Base-by-base conservation (phyloP, 2,329 filamentous ascomycete genomes). In the Biscogniauxia marginata region DNA sequence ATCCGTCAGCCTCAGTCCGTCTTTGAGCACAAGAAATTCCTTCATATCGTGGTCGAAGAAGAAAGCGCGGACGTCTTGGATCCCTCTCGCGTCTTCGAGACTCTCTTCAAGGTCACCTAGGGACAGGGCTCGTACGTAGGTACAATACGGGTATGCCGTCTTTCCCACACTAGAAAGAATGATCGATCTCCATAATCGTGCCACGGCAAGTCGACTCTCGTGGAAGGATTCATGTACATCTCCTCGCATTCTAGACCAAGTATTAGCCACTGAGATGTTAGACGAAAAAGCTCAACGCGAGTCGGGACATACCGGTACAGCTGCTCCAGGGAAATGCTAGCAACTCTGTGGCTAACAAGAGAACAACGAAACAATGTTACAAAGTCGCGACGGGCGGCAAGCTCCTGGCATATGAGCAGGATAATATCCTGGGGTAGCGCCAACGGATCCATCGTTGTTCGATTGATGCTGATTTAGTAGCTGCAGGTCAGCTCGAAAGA, bases 101-200 rank as follows among this genome's bases (percentile, higher is more conserved):
- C 89, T 75, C 44, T 83, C 74, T 9, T 75, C 72, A 1, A 91
- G 75, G 65, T 87, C 84, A 52, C 83, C 77, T 8, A 91, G 77
- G 61, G 87, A 83, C 39, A 91, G 75, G 22, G 79, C 77, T 54
- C 81, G 83, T 54, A 91, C 82, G 70, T 88, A 90, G 39, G 83
- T 77, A 64, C 84, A 88, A 67, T 92, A 92, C 0, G 87, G 87
- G 59, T 85, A 87, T 18, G 84, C 73, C 0, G 88, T 89, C 60
- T 76, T 73, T 21, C 79, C 82, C 46, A 87, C 72, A 55, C 84
- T 84, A 7, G 88, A 91, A 7, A 85, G 74, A 55, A 89, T 82
- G 61, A 91, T 83, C 2, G 86, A 86, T 50, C 82, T 81, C 88
- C 88, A 91, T 49, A 89, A 70, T 6, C 82, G 77, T 1, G 84